Evolutionary conservation across 2,329 filamentous ascomycete genomes (phyloP), one percentile per base, ranked within the genome.

Genomic region (Ophiostoma tasmaniense): DNA sequence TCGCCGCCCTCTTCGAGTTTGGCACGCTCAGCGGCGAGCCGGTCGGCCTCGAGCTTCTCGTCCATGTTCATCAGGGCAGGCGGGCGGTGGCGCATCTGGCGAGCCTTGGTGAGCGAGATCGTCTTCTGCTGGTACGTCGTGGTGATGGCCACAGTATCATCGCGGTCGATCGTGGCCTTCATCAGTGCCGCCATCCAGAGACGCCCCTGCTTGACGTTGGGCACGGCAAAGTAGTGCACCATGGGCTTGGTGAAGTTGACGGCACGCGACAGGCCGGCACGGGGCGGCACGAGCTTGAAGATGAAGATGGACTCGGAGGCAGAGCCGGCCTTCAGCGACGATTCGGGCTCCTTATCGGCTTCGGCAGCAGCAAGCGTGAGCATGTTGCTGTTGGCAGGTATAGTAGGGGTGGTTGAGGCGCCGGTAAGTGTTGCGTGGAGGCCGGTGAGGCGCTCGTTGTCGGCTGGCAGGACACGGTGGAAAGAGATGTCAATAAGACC

Each of bases 151-250:
- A 90, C 86, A 3, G 86, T 86, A 75, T 90, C 88, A 74, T 99
- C 95, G 71, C 94, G 90, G 76, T 98, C 94, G 74, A 99, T 99
- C 1, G 95, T 99, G 13, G 95, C 95, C 80, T 99, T 99, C 92
- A 99, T 96, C 67, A 99, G 81, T 6, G 95, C 95, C 4, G 93
- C 95, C 95, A 99, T 99, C 95, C 95, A 99, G 55, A 96, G 81
- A 14, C 95, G 88, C 20, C 95, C 95, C 76, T 95, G 88, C 74
- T 92, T 88, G 70, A 97, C 82, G 74, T 90, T 97, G 67, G 96
- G 93, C 28, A 97, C 93, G 5, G 96, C 95, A 78, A 99, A 99
- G 78, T 97, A 98, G 78, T 99, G 95, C 52, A 97, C 91, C 10
- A 93, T 95, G 4, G 95, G 95, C 78, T 97, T 97, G 1, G 95